These are phyloP conservation scores for Colletotrichum cuscutae DNA, from an alignment of 2,329 filamentous ascomycete genomes.

Conservation along the genomic window DNA sequence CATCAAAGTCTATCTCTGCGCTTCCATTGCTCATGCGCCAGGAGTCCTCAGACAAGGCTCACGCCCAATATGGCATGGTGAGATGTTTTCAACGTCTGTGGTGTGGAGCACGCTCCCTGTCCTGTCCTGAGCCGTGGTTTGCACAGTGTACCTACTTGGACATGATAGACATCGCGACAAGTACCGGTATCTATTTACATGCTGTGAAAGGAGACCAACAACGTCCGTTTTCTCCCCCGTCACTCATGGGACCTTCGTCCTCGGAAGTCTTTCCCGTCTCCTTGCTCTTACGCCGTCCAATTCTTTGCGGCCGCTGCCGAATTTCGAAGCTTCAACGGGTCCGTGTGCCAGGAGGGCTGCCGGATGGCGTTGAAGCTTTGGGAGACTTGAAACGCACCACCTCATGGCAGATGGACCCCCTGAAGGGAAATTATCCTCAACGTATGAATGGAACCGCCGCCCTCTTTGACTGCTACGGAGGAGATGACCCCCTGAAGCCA, in stretches of 20 bases:
- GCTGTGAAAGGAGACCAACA: background rate
- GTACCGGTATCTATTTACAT: background rate
- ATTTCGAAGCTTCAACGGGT: conserved; percentile 3
- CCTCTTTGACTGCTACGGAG: conserved; percentile 24
- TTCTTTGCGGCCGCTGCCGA: conserved; percentile 24
- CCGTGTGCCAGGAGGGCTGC: conserved; percentile 16
- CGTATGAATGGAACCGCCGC: conserved; percentile 10
- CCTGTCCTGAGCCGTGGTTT: conserved; percentile 2
- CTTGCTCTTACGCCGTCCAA: background rate
- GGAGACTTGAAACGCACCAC: conserved; percentile 34
- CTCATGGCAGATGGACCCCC: conserved; percentile 30
- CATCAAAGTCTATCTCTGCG: conserved; percentile 24
- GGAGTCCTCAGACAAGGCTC: conserved; percentile 13
- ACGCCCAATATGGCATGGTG: conserved; percentile 7
- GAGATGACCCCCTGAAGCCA: conserved; percentile 12
- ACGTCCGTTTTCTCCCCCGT: background rate
- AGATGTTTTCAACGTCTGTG: conserved; percentile 24
- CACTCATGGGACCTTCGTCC: background rate
- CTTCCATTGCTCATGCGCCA: background rate
- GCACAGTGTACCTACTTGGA: background rate
- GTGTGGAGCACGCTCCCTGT: conserved; percentile 21
- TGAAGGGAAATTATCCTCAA: conserved; percentile 27
- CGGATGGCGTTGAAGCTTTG: conserved; percentile 28
- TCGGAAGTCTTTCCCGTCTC: conserved; percentile 10
- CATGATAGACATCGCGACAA: background rate